These are phyloP conservation scores for Candida ovalis DNA, from an alignment of 805 yeast genomes.

Conservation along the genomic window DNA sequence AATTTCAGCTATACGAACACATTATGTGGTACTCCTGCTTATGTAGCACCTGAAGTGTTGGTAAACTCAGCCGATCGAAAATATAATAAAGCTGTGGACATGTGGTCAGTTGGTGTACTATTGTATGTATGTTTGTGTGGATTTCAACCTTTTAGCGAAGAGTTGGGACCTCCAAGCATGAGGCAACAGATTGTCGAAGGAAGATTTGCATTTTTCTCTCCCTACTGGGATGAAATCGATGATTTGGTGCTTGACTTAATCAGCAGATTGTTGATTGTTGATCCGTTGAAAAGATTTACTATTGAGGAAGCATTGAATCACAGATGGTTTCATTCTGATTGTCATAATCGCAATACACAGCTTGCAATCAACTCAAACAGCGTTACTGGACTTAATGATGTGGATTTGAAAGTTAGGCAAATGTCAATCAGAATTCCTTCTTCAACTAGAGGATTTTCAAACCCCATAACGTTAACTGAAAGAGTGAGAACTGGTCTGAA, in stretches of 20 bases:
- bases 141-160: slow-evolving; percentile 83
- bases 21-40: slow-evolving; percentile 82
- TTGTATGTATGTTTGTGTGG: slow-evolving; percentile 79
- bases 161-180: slow-evolving; percentile 75
- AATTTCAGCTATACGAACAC: slow-evolving; percentile 73
- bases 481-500: slow-evolving; percentile 22
- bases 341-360: background rate
- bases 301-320: slow-evolving; percentile 38
- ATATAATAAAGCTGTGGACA: slow-evolving; percentile 69
- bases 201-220: slow-evolving; percentile 69
- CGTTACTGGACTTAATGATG: background rate
- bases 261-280: slow-evolving; percentile 53
- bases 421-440: slow-evolving; percentile 24
- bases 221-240: slow-evolving; percentile 71
- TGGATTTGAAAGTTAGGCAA: slow-evolving; percentile 11
- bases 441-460: slow-evolving; percentile 22
- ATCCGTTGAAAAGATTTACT: slow-evolving; percentile 42
- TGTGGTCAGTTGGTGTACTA: slow-evolving; percentile 81
- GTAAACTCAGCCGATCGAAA: slow-evolving; percentile 46
- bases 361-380: background rate
- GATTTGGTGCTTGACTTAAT: slow-evolving; percentile 67
- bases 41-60: slow-evolving; percentile 79
- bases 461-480: slow-evolving; percentile 26
- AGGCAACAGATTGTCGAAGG: slow-evolving; percentile 68
- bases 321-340: slow-evolving; percentile 36